A percentile compares a stretch with the other conserved stretches of the same genome.
Evolutionary conservation across 331 rosid species (phyloP).

Genomic region (Spiraea crenata): DNA sequence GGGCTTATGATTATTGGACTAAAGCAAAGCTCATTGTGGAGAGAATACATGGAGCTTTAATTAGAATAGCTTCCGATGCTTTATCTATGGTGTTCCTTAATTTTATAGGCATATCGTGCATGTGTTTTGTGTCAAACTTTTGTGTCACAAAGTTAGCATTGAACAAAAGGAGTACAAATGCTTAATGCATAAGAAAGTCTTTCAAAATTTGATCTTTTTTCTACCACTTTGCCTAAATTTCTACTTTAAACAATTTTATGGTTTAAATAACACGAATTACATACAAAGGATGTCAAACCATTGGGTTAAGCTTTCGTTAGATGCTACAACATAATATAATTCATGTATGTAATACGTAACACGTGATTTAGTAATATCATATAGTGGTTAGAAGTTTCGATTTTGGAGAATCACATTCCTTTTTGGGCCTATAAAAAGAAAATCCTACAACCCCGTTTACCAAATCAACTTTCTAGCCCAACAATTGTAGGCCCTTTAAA

Average conservation of each 20-base stretch:
- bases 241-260: background rate
- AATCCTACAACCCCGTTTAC: background rate
- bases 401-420: no score
- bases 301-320: background rate
- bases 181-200: slow-evolving; percentile 72
- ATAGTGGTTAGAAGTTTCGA: background rate
- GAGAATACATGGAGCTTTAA: background rate
- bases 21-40: slow-evolving; percentile 13
- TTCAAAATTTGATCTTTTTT: slow-evolving; percentile 4
- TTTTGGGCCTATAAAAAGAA: background rate
- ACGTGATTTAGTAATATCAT: no score
- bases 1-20: slow-evolving; percentile 18
- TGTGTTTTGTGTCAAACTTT: background rate
- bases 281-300: background rate
- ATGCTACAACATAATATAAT: no score
- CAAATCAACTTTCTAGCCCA: background rate
- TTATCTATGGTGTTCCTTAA: background rate
- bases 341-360: no score
- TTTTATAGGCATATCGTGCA: slow-evolving; percentile 20
- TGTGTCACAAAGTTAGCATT: slow-evolving; percentile 8
- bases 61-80: background rate
- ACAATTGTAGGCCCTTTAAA: background rate
- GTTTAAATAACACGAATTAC: background rate
- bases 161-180: slow-evolving; percentile 33
- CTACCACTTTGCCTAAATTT: background rate